phyloP scores from a whole-genome alignment of 2,329 filamentous ascomycete genomes.

The Drechslerella coelobrocha region DNA sequence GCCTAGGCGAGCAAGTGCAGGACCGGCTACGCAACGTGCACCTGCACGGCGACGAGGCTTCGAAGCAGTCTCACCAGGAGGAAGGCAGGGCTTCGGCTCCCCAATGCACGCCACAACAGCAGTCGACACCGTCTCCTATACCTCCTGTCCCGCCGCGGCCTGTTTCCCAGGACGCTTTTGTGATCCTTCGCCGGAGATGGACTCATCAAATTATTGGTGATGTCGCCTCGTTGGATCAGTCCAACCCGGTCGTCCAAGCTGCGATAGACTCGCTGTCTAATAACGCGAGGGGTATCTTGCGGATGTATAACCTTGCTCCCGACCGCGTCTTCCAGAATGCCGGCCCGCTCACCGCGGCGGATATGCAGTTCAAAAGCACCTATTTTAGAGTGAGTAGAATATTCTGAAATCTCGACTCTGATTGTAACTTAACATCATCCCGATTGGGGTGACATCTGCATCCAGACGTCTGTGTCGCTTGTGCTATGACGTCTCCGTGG shows the following conservation, averaged over 20 bases:
- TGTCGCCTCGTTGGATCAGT: slow-evolving; percentile 3
- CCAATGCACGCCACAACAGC: too few species aligned
- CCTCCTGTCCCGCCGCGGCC: background rate
- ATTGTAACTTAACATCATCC: slow-evolving; percentile 11
- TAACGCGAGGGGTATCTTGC: background rate
- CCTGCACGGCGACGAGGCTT: background rate
- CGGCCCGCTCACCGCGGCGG: slow-evolving; percentile 11
- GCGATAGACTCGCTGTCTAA: slow-evolving; percentile 3
- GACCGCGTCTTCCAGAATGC: slow-evolving; percentile 20
- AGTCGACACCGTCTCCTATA: background rate
- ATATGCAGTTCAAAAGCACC: slow-evolving; percentile 20
- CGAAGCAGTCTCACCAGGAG: background rate
- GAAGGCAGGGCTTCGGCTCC: background rate
- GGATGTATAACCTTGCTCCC: background rate
- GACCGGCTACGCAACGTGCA: background rate
- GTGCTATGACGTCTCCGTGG: too few species aligned
- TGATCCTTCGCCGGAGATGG: slow-evolving; percentile 25
- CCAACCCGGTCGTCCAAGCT: background rate
- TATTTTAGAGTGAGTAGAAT: slow-evolving; percentile 9
- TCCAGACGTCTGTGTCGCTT: too few species aligned
- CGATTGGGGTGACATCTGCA: background rate
- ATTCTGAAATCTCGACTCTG: too few species aligned
- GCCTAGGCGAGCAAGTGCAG: background rate
- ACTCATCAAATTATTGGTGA: slow-evolving; percentile 26
- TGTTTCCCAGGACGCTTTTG: slow-evolving; percentile 9